A percentile compares a stretch with the other conserved stretches of the same genome.
Conservation (phyloP, 148 eudicot genomes). For the Rhododendron kiyosumense region DNA sequence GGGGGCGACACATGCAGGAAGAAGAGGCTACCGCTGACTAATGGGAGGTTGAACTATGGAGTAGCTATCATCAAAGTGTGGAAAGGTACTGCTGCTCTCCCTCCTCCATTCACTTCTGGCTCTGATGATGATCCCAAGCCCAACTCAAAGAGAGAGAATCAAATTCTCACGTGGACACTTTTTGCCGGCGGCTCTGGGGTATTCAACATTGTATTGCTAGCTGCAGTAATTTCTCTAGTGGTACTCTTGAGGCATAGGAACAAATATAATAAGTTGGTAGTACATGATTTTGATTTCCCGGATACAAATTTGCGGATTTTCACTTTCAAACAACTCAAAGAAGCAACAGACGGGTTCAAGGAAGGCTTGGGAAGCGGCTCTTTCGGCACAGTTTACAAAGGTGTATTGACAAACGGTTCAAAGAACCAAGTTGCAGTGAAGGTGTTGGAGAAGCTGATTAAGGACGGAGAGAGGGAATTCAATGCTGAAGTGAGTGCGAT, state of each 20-base stretch:
- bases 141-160: background rate
- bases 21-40: constrained; percentile 5
- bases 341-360: constrained; percentile 16
- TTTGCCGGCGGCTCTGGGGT: background rate
- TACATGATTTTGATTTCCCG: background rate
- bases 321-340: constrained; percentile 10
- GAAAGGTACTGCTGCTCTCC: background rate
- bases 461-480: constrained; percentile 17
- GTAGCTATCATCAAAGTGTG: background rate
- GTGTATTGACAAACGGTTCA: background rate
- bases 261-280: background rate
- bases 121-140: background rate
- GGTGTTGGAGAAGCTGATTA: constrained; percentile 7
- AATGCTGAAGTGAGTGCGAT: constrained; percentile 15
- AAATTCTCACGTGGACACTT: background rate
- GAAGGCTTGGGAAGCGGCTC: constrained; percentile 19
- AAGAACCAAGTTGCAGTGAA: constrained; percentile 9
- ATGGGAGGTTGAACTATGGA: background rate
- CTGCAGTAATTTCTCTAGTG: background rate
- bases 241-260: background rate
- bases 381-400: constrained; percentile 16
- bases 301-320: constrained; percentile 5
- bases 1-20: background rate
- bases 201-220: background rate
- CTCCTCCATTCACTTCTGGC: background rate